Conservation (phyloP, 192 early-diverging fungal species). For the Chytriomyces sp. region DNA sequence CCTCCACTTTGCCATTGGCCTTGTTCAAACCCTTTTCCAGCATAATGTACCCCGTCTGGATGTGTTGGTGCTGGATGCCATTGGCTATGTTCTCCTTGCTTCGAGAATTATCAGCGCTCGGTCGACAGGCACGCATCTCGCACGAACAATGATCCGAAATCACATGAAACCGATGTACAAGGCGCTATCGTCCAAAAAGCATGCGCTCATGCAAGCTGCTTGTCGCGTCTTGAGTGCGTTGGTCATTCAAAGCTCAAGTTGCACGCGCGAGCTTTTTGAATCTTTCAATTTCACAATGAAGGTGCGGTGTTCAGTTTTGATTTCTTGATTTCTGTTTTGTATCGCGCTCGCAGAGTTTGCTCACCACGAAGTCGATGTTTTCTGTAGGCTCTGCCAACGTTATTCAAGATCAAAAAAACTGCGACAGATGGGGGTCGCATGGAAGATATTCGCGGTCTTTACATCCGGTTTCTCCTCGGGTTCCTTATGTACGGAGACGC, state of each 20-base stretch:
- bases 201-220: slow-evolving; percentile 64
- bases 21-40: slow-evolving; percentile 19
- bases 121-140: slow-evolving; percentile 45
- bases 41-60: slow-evolving; percentile 60
- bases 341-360: background rate
- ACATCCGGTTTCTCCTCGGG: slow-evolving; percentile 76
- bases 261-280: slow-evolving; percentile 69
- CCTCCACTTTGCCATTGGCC: background rate
- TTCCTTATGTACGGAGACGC: slow-evolving; percentile 77
- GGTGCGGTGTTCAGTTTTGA: slow-evolving; percentile 21
- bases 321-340: background rate
- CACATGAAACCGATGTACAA: slow-evolving; percentile 71
- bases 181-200: slow-evolving; percentile 63
- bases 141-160: slow-evolving; percentile 62
- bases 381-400: slow-evolving; percentile 25
- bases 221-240: slow-evolving; percentile 68
- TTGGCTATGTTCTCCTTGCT: slow-evolving; percentile 63
- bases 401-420: slow-evolving; percentile 51
- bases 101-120: slow-evolving; percentile 48
- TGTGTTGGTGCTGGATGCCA: slow-evolving; percentile 60
- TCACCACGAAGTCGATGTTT: background rate
- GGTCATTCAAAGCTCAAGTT: slow-evolving; percentile 59
- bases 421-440: slow-evolving; percentile 33
- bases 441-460: slow-evolving; percentile 72
- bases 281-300: slow-evolving; percentile 78